Base-by-base conservation (phyloP, 2,329 filamentous ascomycete species). In the Pseudocercospora crystallina region DNA sequence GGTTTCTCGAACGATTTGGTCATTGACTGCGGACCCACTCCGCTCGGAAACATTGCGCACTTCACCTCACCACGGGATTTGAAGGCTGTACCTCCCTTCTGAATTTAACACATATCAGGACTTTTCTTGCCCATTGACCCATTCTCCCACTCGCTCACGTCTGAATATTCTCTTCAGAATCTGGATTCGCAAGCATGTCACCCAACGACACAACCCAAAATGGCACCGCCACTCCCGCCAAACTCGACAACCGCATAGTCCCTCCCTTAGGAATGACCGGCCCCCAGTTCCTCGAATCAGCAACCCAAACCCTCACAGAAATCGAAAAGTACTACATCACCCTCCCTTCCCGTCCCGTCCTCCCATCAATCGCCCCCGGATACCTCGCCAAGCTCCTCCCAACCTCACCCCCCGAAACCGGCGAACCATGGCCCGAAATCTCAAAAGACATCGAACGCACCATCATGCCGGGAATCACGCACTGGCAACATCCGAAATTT, bases 401-500 rank as follows among this genome's bases (percentile, higher is more conserved):
- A 2, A 64, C 72, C 34, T 76, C 74, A 47, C 82, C 82, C 34
- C 92, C 81, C 42, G 76, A 79, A 59, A 76, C 81, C 51, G 87
- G 80, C 63, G 90, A 86, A 76, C 74, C 80, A 65, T 96, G 91
- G 89, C 73, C 77, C 15, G 77, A 82, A 45, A 96, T 97, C 65
- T 87, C 90, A 62, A 78, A 82, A 50, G 92, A 97, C 67, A 84
- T 97, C 44, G 86, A 91, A 62, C 74, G 80, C 38, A 89, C 94
- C 68, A 96, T 97, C 66, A 83, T 96, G 67, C 92, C 92, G 0
- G 92, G 92, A 5, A 77, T 97, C 47, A 96, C 92, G 0, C 92
- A 96, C 73, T 97, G 92, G 90, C 86, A 95, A 68, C 89, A 85
- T 2, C 92, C 90, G 12, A 90, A 92, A 66, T 97, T 96, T 78